Base-by-base conservation (phyloP, 225 moss, liverwort and hornwort genomes). In the Takakia lepidozioides region DNA sequence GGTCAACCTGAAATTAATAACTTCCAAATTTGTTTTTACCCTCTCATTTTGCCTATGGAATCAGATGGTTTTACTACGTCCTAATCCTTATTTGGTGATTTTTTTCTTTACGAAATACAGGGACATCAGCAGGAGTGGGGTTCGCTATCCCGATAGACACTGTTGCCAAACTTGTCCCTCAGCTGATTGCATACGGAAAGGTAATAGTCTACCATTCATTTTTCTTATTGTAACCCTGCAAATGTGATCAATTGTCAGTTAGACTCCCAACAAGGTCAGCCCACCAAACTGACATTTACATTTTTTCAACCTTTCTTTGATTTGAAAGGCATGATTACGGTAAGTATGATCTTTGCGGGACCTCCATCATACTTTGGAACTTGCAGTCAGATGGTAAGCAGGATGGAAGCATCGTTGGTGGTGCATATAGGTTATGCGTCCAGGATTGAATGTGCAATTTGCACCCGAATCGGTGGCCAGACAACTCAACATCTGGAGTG, bases 131-230 rank as follows among this genome's bases (percentile, higher is more conserved):
- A 19, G 82, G 82, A 46, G 77, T 82, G 62, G 82, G 82, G 50
- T 82, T 82, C 64, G 82, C 82, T 14, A 82, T 82, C 55, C 82
- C 82, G 27, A 70, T 82, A 22, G 82, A 82, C 63, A 73, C 73
- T n/a, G 82, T 82, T 29, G 69, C 72, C 54, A 82, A 82, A 67
- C 73, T 82, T 51, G 82, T 82, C 8, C 82, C 82, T 51, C 82
- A 82, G 64, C 73, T 82, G 19, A 82, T 82, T 46, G 54, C 69
- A 19, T 77, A 73, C 34, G 82, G 82, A 56, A 82, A 82, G 82
- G 82, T 82, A 25, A 38, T n/a, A n/a, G n/a, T n/a, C n/a, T n/a
- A n/a, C n/a, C n/a, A n/a, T n/a, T n/a, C n/a, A n/a, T n/a, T n/a
- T n/a, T n/a, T n/a, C n/a, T n/a, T n/a, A n/a, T n/a, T n/a, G n/a